These are phyloP conservation scores for Naumovozyma baii DNA, from an alignment of 805 yeast genomes.

Conservation along the genomic window DNA sequence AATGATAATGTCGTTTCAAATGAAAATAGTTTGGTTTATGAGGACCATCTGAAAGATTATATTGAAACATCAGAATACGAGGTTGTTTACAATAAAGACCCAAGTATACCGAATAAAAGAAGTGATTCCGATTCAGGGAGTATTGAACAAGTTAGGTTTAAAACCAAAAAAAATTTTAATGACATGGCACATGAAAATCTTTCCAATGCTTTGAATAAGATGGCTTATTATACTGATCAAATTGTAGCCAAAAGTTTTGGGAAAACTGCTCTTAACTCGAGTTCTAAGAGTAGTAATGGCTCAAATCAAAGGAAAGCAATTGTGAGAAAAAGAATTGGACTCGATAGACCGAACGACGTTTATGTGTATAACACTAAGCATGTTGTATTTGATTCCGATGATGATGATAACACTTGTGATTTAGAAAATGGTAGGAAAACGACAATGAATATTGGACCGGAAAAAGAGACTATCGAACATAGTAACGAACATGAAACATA, in stretches of 20 bases:
- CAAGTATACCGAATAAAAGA: not conserved
- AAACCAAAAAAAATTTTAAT: constrained; percentile 12
- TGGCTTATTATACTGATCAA: constrained; percentile 41
- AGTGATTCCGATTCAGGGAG: constrained; percentile 9
- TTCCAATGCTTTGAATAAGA: constrained; percentile 29
- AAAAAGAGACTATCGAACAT: too few relatives aligned
- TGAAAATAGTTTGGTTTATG: not conserved
- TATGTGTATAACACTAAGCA: constrained; percentile 37
- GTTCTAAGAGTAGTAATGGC: constrained; percentile 19
- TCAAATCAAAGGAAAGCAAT: constrained; percentile 13
- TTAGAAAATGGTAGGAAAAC: too few relatives aligned
- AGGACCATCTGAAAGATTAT: not conserved
- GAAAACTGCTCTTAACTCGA: constrained; percentile 38
- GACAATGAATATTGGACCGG: not conserved
- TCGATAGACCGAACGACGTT: constrained; percentile 29
- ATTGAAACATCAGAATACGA: not conserved
- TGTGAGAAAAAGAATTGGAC: constrained; percentile 21
- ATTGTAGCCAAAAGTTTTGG: constrained; percentile 51
- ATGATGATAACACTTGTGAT: constrained; percentile 1
- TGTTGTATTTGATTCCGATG: constrained; percentile 33
- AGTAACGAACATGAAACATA: not conserved
- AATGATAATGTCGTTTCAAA: too few relatives aligned
- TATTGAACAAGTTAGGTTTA: constrained; percentile 14
- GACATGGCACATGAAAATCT: constrained; percentile 18
- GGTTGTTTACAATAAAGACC: not conserved